Conservation (phyloP, 495 filamentous ascomycete genomes). For the Rostrohypoxylon terebratum region DNA sequence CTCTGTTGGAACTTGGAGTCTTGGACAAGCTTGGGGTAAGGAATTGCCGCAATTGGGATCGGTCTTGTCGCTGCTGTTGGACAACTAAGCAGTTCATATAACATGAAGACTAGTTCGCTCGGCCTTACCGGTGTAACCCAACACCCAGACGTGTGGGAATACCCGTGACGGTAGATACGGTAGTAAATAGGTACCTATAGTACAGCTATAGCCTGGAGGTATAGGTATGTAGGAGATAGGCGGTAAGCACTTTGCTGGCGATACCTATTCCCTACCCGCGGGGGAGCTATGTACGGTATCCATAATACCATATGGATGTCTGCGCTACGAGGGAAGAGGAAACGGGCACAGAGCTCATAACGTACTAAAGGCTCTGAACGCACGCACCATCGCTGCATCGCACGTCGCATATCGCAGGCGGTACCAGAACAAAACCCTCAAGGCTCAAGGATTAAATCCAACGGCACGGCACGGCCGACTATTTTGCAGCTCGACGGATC, state of each 20-base stretch:
- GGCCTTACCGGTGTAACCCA: slow-evolving; percentile 40
- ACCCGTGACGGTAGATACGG: neutral
- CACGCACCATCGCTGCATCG: neutral
- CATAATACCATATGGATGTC: neutral
- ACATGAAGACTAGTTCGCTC: slow-evolving; percentile 28
- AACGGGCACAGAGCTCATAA: slow-evolving; percentile 8
- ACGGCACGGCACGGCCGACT: slow-evolving; percentile 46
- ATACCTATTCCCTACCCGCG: neutral
- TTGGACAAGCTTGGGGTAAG: neutral
- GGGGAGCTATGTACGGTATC: neutral
- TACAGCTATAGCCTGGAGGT: too few relatives aligned
- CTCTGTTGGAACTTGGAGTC: slow-evolving; percentile 3
- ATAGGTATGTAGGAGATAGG: slow-evolving; percentile 15
- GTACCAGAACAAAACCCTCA: neutral
- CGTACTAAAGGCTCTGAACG: neutral
- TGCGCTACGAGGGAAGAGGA: neutral
- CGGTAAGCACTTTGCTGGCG: slow-evolving; percentile 33
- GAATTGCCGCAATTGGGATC: slow-evolving; percentile 36
- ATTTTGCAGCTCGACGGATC: slow-evolving; percentile 23
- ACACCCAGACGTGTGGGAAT: slow-evolving; percentile 18
- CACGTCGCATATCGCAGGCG: slow-evolving; percentile 15
- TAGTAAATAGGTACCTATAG: too few relatives aligned
- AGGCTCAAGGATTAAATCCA: slow-evolving; percentile 45
- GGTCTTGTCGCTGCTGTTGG: slow-evolving; percentile 29
- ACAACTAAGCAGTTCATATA: slow-evolving; percentile 19